These are phyloP conservation scores for Arthrinium phaeospermum DNA, from an alignment of 2,329 filamentous ascomycete genomes.

Conservation along the genomic window DNA sequence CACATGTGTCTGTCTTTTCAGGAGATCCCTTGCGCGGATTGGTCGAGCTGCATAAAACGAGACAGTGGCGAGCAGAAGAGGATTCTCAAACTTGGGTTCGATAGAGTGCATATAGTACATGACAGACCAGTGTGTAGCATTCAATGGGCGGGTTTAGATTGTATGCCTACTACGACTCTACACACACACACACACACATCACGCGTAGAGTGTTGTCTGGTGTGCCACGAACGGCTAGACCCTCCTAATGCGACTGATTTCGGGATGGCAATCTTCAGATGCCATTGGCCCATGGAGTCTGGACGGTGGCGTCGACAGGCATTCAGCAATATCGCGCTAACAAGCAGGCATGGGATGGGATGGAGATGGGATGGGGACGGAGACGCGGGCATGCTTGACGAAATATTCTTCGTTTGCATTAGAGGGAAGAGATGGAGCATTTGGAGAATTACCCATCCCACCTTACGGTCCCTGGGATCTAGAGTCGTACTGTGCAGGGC, in stretches of 20 bases:
- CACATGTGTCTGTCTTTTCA: neutral
- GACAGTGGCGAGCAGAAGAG: neutral
- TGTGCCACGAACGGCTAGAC: slow-evolving; percentile 9
- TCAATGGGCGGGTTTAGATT: slow-evolving; percentile 1
- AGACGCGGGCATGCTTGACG: slow-evolving; percentile 18
- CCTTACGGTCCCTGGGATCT: neutral
- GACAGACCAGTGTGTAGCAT: neutral
- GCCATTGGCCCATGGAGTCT: neutral
- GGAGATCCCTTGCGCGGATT: slow-evolving; percentile 4
- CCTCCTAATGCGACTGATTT: slow-evolving; percentile 16
- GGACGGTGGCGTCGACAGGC: slow-evolving; percentile 19
- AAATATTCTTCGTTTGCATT: slow-evolving; percentile 18
- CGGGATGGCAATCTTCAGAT: slow-evolving; percentile 4
- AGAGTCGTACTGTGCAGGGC: neutral
- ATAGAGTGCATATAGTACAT: slow-evolving; percentile 17
- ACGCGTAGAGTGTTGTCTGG: slow-evolving; percentile 8
- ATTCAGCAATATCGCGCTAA: slow-evolving; percentile 20
- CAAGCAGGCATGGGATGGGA: slow-evolving; percentile 8
- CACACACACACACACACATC: neutral
- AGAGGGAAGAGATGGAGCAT: neutral
- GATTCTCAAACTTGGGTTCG: slow-evolving; percentile 5
- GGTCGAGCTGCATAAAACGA: neutral
- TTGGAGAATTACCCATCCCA: neutral
- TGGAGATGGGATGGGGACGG: slow-evolving; percentile 5
- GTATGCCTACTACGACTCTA: neutral